Percentiles rank a stretch among this genome's conserved stretches.
Conservation (phyloP, 225 moss, liverwort and hornwort genomes). For the Pseudoscleropodium purum region DNA sequence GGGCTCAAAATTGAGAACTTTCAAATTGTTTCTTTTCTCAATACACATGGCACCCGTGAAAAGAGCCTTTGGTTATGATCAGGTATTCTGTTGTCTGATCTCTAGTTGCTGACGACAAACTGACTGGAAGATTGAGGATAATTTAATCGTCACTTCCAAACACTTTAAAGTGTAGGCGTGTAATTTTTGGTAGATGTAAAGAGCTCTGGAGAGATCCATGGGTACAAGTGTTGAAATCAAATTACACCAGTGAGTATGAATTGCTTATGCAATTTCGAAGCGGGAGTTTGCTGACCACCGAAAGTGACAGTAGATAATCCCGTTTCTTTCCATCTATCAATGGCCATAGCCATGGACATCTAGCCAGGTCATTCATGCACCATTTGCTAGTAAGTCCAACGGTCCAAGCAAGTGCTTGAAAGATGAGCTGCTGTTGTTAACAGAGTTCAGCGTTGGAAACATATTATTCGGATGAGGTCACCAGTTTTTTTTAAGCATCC, state of each 20-base stretch:
- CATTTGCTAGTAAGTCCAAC: neutral
- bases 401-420: neutral
- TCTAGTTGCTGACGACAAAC: neutral
- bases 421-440: neutral
- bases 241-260: neutral
- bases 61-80: neutral
- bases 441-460: neutral
- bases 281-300: neutral
- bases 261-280: neutral
- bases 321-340: neutral
- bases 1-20: neutral
- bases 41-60: neutral
- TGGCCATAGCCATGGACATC: neutral
- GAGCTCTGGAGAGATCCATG: neutral
- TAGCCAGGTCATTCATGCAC: neutral
- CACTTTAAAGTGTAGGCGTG: too few relatives aligned
- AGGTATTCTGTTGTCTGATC: neutral
- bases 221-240: neutral
- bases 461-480: neutral
- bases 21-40: neutral
- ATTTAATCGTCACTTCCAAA: neutral
- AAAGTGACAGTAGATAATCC: neutral
- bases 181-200: neutral
- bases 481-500: neutral
- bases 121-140: neutral